Conservation (phyloP, 176 grass and related monocot species). For the Chrysopogon serrulatus region DNA sequence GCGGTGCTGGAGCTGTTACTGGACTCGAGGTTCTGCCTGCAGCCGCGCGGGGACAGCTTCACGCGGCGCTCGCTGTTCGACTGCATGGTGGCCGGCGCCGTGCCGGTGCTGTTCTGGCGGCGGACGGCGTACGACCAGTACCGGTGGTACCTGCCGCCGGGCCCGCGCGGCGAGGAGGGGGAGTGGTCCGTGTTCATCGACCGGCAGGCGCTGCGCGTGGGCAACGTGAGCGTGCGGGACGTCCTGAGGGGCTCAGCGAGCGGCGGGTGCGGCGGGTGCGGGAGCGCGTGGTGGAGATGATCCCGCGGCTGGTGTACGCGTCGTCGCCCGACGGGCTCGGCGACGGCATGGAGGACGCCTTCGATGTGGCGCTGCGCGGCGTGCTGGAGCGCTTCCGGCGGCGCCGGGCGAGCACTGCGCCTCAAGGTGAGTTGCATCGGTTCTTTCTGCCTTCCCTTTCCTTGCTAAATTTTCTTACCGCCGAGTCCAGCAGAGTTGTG, state of each 20-base stretch:
- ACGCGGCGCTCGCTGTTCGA: conserved; percentile 89
- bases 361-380: conserved; percentile 60
- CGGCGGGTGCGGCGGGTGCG: conserved; percentile 51
- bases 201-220: conserved; percentile 47
- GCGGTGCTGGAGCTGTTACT: conserved; percentile 65
- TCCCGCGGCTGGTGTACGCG: conserved; percentile 74
- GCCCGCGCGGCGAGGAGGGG: conserved; percentile 6
- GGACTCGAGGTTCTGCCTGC: conserved; percentile 78
- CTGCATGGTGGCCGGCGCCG: conserved; percentile 85
- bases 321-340: conserved; percentile 47
- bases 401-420: conserved; percentile 2
- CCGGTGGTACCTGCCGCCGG: conserved; percentile 55
- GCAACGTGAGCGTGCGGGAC: conserved; percentile 49
- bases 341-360: conserved; percentile 56
- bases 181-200: conserved; percentile 96
- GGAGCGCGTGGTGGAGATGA: conserved; percentile 80
- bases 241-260: conserved; percentile 58
- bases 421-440: not conserved
- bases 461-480: not conserved
- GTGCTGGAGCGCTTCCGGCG: conserved; percentile 48
- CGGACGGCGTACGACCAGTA: conserved; percentile 78
- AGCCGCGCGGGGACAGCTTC: conserved; percentile 92
- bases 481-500: not conserved
- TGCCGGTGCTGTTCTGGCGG: conserved; percentile 90
- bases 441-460: not conserved